Percentiles rank a stretch among this genome's conserved stretches.
These are phyloP conservation scores for Backusella tuberculispora DNA, from an alignment of 192 early-diverging fungal genomes.

Conservation along the genomic window DNA sequence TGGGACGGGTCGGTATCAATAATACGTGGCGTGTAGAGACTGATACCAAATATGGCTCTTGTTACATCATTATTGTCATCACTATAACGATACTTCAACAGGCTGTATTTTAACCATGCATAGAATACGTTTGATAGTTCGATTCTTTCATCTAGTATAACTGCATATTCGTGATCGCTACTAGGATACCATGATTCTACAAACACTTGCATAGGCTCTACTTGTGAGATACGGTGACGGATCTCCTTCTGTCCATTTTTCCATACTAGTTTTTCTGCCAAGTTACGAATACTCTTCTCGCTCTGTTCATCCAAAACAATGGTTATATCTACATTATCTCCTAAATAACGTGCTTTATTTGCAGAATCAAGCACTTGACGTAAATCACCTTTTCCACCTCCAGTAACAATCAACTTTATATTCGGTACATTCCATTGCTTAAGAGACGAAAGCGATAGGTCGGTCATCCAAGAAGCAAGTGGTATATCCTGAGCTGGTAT, in stretches of 20 bases:
- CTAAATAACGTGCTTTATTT: constrained; percentile 51
- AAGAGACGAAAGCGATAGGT: constrained; percentile 47
- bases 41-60: constrained; percentile 52
- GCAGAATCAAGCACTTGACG: constrained; percentile 51
- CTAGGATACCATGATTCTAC: constrained; percentile 63
- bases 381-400: constrained; percentile 49
- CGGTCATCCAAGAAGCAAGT: constrained; percentile 48
- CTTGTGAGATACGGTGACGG: constrained; percentile 51
- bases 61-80: constrained; percentile 21
- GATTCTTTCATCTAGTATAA: constrained; percentile 59
- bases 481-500: constrained; percentile 45
- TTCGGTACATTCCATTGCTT: constrained; percentile 53
- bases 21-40: constrained; percentile 55
- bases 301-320: constrained; percentile 59
- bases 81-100: constrained; percentile 59
- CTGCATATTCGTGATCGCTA: constrained; percentile 54
- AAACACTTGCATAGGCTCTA: constrained; percentile 52
- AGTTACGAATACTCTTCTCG: constrained; percentile 48
- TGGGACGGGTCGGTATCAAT: constrained; percentile 51
- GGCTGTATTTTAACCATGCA: constrained; percentile 55
- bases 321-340: constrained; percentile 51
- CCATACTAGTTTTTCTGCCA: constrained; percentile 52
- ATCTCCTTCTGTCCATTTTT: constrained; percentile 49
- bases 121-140: constrained; percentile 61
- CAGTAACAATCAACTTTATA: constrained; percentile 54